Evolutionary conservation across 305 asterid genomes (phyloP).

Genomic region (Rubia balearica): DNA sequence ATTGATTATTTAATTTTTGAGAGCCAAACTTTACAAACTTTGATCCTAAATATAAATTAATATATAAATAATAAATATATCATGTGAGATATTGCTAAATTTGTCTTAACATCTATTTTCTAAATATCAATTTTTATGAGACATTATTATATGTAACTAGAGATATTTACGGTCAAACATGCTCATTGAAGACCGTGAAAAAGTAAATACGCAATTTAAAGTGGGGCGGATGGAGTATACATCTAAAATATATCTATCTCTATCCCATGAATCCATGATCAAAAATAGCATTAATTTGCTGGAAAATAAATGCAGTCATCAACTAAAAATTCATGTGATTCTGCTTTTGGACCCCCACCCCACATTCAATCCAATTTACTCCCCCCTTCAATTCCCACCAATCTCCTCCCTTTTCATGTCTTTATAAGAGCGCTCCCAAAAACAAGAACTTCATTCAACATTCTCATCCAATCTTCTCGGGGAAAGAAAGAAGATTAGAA

Average conservation of each 20-base stretch:
- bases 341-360: background rate
- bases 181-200: too few species aligned
- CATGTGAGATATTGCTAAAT: too few species aligned
- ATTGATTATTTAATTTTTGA: too few species aligned
- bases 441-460: background rate
- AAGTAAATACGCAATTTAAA: too few species aligned
- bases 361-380: background rate
- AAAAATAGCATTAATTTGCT: background rate
- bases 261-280: background rate
- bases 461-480: background rate
- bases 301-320: conserved; percentile 9
- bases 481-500: background rate
- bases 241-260: background rate
- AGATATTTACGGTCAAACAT: too few species aligned
- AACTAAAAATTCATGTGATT: background rate
- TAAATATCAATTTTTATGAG: too few species aligned
- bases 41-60: too few species aligned
- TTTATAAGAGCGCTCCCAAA: conserved; percentile 7
- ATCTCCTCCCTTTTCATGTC: conserved; percentile 1
- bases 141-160: too few species aligned
- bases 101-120: too few species aligned
- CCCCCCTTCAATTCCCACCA: conserved; percentile 14
- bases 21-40: too few species aligned
- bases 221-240: too few species aligned
- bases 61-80: too few species aligned